Percentiles rank a stretch among this genome's conserved stretches.
Conservation (phyloP, 225 moss, liverwort and hornwort genomes). For the Lunularia cruciata region DNA sequence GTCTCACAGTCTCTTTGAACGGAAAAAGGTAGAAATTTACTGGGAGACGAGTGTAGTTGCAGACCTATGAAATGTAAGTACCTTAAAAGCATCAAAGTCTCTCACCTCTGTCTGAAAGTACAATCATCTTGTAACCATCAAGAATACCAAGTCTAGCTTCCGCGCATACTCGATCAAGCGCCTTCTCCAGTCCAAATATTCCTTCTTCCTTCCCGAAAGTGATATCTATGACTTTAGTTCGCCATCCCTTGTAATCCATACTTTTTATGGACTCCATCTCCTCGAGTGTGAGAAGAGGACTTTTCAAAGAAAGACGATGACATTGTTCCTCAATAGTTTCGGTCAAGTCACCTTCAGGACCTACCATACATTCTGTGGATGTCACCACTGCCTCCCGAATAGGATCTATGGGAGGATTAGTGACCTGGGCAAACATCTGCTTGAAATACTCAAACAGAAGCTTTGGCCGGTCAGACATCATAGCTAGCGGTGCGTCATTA, state of each 20-base stretch:
- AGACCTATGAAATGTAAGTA: no score
- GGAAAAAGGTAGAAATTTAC: not conserved
- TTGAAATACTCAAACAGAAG: slow-evolving; percentile 81
- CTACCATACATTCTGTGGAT: slow-evolving; percentile 90
- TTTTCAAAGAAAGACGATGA: slow-evolving; percentile 68
- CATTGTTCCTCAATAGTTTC: slow-evolving; percentile 71
- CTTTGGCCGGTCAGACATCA: slow-evolving; percentile 72
- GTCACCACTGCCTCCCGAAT: slow-evolving; percentile 85
- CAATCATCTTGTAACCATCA: slow-evolving; percentile 66
- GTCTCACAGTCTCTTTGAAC: not conserved
- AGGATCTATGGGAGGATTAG: slow-evolving; percentile 84
- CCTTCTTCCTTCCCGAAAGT: slow-evolving; percentile 66
- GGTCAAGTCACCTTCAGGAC: slow-evolving; percentile 80
- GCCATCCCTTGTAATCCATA: slow-evolving; percentile 62
- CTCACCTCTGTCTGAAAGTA: slow-evolving; percentile 79
- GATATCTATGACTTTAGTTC: slow-evolving; percentile 65
- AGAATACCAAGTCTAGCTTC: slow-evolving; percentile 62
- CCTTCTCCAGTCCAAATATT: slow-evolving; percentile 61
- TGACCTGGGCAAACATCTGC: slow-evolving; percentile 89
- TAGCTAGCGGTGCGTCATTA: slow-evolving; percentile 74
- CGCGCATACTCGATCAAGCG: slow-evolving; percentile 73
- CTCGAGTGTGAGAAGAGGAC: slow-evolving; percentile 58
- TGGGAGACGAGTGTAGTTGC: no score
- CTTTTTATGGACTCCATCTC: slow-evolving; percentile 87
- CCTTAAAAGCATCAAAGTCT: no score